Percentiles rank a stretch among this genome's conserved stretches.
phyloP scores from a whole-genome alignment of 2,329 filamentous ascomycete genomes.

The Dactylellina cionopaga region DNA sequence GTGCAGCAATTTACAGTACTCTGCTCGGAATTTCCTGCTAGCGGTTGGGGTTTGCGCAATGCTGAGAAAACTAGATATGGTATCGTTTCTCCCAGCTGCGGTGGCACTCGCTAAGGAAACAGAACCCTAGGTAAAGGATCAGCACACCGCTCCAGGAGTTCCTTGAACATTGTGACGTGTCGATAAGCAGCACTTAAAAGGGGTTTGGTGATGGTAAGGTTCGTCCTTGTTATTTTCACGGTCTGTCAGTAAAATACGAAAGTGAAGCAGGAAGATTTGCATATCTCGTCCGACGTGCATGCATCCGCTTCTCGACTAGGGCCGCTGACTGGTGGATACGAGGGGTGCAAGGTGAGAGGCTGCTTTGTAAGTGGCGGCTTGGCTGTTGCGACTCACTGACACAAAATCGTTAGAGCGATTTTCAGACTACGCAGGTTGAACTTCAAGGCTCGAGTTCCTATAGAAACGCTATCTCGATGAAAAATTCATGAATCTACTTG shows the following conservation, averaged over 20 bases:
- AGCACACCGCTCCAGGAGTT: constrained; percentile 8
- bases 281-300: no score
- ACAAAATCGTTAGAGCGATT: no score
- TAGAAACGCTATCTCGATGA: no score
- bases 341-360: no score
- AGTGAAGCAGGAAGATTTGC: constrained; percentile 16
- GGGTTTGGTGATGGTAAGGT: not conserved
- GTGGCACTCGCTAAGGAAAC: constrained; percentile 8
- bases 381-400: no score
- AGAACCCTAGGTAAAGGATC: constrained; percentile 5
- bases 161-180: constrained; percentile 3
- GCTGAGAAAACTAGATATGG: not conserved
- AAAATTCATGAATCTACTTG: no score
- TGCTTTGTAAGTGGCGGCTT: no score
- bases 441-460: no score
- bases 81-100: not conserved
- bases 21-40: constrained; percentile 12
- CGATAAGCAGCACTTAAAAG: not conserved
- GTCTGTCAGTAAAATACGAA: constrained; percentile 5
- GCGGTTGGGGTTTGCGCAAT: constrained; percentile 1
- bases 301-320: no score
- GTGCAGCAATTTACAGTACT: constrained; percentile 3
- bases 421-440: no score
- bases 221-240: not conserved
- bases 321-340: no score